Evolutionary conservation across 768 basidiomycete genomes (phyloP).

Genomic region (Phaeolepiota aurea): DNA sequence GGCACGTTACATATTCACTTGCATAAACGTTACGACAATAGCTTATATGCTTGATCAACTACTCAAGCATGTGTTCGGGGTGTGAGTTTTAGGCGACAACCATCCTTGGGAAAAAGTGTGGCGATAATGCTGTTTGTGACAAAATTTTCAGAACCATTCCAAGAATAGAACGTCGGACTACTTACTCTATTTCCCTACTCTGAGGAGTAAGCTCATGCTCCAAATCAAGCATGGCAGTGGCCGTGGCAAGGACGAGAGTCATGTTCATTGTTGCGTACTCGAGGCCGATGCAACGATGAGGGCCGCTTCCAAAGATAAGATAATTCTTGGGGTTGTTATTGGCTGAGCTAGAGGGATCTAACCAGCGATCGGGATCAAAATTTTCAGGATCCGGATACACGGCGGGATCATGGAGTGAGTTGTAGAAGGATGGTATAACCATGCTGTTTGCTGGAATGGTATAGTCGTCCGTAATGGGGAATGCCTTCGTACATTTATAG

Average conservation of each 20-base stretch:
- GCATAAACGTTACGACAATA: no score
- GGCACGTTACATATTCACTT: no score
- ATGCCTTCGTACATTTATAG: conserved; percentile 82
- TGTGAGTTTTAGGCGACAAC: conserved; percentile 71
- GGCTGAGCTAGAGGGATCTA: conserved; percentile 72
- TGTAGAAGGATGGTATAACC: conserved; percentile 92
- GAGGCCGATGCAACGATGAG: conserved; percentile 86
- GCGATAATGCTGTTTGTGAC: conserved; percentile 88
- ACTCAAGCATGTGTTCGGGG: conserved; percentile 47
- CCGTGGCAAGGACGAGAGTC: conserved; percentile 76
- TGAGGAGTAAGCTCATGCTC: conserved; percentile 77
- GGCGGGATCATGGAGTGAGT: conserved; percentile 83
- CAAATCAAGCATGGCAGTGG: conserved; percentile 73
- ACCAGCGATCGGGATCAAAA: conserved; percentile 88
- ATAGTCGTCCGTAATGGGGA: conserved; percentile 90
- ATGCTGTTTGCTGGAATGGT: conserved; percentile 87
- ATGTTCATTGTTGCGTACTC: conserved; percentile 95
- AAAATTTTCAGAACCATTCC: conserved; percentile 3
- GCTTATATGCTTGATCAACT: no score
- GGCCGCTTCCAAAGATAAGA: conserved; percentile 90
- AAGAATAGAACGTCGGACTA: no score
- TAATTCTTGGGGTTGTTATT: conserved; percentile 89
- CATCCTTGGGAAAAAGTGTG: conserved; percentile 95
- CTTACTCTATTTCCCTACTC: conserved; percentile 77
- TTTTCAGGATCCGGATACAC: conserved; percentile 83